Evolutionary conservation across 2,329 filamentous ascomycete genomes (phyloP), one percentile per base, ranked within the genome.

Genomic region (Epichloe hybrida): DNA sequence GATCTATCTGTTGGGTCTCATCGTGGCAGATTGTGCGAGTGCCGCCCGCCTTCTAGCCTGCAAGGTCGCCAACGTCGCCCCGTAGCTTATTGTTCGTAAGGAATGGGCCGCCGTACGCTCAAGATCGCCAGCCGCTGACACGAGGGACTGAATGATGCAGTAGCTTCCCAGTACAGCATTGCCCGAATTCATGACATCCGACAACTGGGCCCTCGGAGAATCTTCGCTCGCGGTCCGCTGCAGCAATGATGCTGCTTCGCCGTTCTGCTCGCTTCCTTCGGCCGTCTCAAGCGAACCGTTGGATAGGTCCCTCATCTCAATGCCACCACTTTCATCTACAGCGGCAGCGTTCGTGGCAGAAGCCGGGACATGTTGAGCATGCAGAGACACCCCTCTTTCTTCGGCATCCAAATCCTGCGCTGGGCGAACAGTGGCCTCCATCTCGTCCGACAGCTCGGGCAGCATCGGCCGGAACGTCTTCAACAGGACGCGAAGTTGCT

Each of bases 371-470:
- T 41, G n/a, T n/a, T 36, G 23, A 6, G 39, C 35, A 41, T 46
- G 47, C 39, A 46, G 38, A 40, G 69, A 59, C 7, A 77, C 65
- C 3, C 76, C 77, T 13, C 76, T 70, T 59, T 81, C 78, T 56
- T 80, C 78, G 1, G 74, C 72, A 56, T 81, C 78, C 49, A 75
- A 62, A 54, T 79, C 74, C 57, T 80, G 75, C 46, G 65, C 49
- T 7, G 64, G 64, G 7, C 64, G 64, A 13, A 53, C 56, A 36
- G 57, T 50, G 21, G 55, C 52, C 41, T 53, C 45, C n/a, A 58
- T 45, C 31, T 65, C 64, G 36, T 56, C 58, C 11, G 57, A 56
- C 31, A 61, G 44, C n/a, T 63, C 61, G 1, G 61, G 62, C 17
- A 64, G 53, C 49, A 68, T 56, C 27, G 64, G 60, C 39, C 61